Base-by-base conservation (phyloP, 1,284 basidiomycete genomes). In the Sanghuangporus baumii region DNA sequence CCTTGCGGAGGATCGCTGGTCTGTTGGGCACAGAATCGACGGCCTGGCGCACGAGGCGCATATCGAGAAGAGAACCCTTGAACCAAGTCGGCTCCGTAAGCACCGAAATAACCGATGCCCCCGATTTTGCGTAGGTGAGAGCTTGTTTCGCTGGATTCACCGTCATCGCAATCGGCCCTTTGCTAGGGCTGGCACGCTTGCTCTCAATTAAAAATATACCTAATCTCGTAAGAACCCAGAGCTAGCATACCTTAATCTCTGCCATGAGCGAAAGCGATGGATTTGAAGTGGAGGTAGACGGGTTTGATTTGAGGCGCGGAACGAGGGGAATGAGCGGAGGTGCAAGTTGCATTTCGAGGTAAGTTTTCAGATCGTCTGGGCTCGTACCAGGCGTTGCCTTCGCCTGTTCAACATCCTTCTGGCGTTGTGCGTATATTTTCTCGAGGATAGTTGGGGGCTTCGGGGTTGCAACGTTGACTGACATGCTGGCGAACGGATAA, bases 11-110 rank as follows among this genome's bases (percentile, higher is more conserved):
- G 68, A 99, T 87, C 1, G 96, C 96, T 0, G 96, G 96, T 8
- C 96, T 88, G 72, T 96, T 88, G 0, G 93, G 88, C 26, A 98
- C 79, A 57, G 85, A 76, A 65, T 93, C 91, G 54, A 99, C 82
- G 6, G 90, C 93, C 69, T 87, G 82, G 14, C 96, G 87, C 2
- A 91, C 95, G 60, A 93, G 85, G 6, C 91, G 84, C 87, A 98
- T 92, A 74, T 99, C 96, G 63, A 90, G 84, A 6, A 99, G 81
- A 6, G 89, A 87, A 38, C 97, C 97, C 71, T 96, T 93, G 84
- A 99, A 99, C 95, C 95, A 98, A 57, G 88, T 93, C 3, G 96
- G 95, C 75, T 98, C 97, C 0, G 96, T 99, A 57, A 99, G 85
- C 23, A 98, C 94, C 16, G 93, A 96, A 70, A 99, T 98, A 65